Percentiles rank a stretch among this genome's conserved stretches.
Conservation (phyloP, 805 yeast genomes). For the Pichia gijzeniarum region DNA sequence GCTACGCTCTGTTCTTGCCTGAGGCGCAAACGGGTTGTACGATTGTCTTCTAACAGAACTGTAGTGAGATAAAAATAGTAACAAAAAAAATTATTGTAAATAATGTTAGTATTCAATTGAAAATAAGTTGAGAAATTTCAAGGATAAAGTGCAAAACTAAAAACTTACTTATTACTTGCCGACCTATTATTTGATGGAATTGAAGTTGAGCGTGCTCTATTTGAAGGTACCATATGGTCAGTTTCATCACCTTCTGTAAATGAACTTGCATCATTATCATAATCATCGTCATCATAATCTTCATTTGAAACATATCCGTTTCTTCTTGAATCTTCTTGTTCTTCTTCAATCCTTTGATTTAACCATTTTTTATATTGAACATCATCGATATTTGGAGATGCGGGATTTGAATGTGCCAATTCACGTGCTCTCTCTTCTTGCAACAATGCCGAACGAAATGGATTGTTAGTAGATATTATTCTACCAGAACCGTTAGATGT, state of each 20-base stretch:
- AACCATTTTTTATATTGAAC: constrained; percentile 55
- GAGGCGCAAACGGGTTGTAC: constrained; percentile 12
- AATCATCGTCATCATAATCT: constrained; percentile 27
- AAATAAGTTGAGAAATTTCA: no score
- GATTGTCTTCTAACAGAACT: constrained; percentile 10
- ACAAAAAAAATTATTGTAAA: no score
- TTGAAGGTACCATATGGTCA: constrained; percentile 6
- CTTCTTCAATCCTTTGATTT: constrained; percentile 25
- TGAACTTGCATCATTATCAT: constrained; percentile 36
- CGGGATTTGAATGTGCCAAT: constrained; percentile 6
- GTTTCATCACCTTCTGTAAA: constrained; percentile 21
- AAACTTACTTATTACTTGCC: constrained; percentile 8
- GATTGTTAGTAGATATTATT: constrained; percentile 60
- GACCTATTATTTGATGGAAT: constrained; percentile 17
- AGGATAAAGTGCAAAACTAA: no score
- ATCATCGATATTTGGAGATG: constrained; percentile 20
- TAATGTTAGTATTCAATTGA: no score
- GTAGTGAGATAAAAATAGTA: no score
- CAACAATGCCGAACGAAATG: constrained; percentile 51
- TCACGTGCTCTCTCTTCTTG: constrained; percentile 25
- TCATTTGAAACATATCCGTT: neutral
- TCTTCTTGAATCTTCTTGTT: constrained; percentile 24
- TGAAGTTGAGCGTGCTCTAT: neutral
- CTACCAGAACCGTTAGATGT: constrained; percentile 34
- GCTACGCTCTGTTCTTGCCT: constrained; percentile 6